Evolutionary conservation across 2,329 filamentous ascomycete species (phyloP), one percentile per base, ranked within the genome.

Genomic region (Mycosphaerella sp.): DNA sequence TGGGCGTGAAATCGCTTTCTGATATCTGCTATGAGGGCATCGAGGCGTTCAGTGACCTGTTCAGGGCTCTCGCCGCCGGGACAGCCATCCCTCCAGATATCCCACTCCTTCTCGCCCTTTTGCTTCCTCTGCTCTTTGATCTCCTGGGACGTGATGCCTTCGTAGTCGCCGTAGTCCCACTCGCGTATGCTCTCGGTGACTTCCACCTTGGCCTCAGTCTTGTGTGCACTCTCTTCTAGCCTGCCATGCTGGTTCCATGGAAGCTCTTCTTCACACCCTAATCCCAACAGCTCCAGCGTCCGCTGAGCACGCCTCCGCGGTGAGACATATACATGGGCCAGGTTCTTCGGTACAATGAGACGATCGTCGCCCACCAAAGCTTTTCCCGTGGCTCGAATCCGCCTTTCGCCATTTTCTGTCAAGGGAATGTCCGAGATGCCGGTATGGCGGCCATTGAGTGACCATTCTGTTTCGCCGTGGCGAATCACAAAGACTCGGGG

Each of bases 381-480:
- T 63, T 83, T 81, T 6, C 91, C 91, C 0, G 92, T 96, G 7
- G 75, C 75, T 29, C 66, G 68, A n/a, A 78, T 70, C 4, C 76
- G 72, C 59, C 72, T 73, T 63, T 78, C 76, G 51, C 92, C 92
- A 67, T 90, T 87, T 51, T 78, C 74, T 0, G 92, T 96, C 40
- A 96, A 78, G 1, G 90, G 86, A 4, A 97, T 87, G 67, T 97
- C 91, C 26, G 86, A 86, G 26, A 76, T 78, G 49, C 91, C 87
- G 0, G 92, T 97, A 72, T 96, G 89, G 39, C 83, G 60, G 52
- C 69, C 92, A 64, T 86, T 86, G 48, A 95, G 82, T 1, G 90
- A 95, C 92, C 92, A 97, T 76, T 95, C 89, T 4, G 92, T 97
- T 76, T 96, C 92, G 73, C 92, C 45, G 69, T 96, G 91, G 64